Conservation (phyloP, 1,139 yeast genomes). For the Pichia sp. region DNA sequence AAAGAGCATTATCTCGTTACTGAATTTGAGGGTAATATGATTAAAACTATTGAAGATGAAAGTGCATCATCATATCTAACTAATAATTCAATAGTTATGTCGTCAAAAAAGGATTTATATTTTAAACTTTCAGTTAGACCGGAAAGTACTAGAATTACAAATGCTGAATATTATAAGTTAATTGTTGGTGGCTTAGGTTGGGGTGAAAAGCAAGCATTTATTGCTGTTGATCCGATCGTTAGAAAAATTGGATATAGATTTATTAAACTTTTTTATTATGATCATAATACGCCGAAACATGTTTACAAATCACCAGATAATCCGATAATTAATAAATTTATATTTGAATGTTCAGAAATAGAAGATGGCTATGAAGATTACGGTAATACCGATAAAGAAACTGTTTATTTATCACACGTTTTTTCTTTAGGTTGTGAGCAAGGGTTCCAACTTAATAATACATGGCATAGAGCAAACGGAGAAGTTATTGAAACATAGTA, state of each 20-base stretch:
- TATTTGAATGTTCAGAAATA: constrained; percentile 34
- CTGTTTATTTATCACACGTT: constrained; percentile 18
- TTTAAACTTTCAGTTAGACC: constrained; percentile 17
- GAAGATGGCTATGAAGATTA: constrained; percentile 27
- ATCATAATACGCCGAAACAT: constrained; percentile 4
- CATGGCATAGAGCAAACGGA: constrained; percentile 40
- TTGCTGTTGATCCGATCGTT: constrained; percentile 26
- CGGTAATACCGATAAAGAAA: constrained; percentile 12
- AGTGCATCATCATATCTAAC: constrained; percentile 46
- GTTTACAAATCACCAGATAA: neutral
- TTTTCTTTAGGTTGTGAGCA: constrained; percentile 44
- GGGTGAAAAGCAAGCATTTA: constrained; percentile 29
- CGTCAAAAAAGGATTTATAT: constrained; percentile 35
- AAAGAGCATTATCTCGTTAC: constrained; percentile 32
- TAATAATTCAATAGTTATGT: constrained; percentile 37
- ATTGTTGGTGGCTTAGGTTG: constrained; percentile 29
- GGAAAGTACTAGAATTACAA: constrained; percentile 1
- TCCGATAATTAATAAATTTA: constrained; percentile 1
- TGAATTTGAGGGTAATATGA: constrained; percentile 41
- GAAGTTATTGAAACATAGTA: constrained; percentile 27
- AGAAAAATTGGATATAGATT: constrained; percentile 18
- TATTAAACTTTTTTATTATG: constrained; percentile 21
- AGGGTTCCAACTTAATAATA: constrained; percentile 38
- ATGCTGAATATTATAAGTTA: constrained; percentile 18
- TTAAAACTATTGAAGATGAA: constrained; percentile 40